phyloP scores from a whole-genome alignment of 106 monocot species.

The Hemerocallis citrina region DNA sequence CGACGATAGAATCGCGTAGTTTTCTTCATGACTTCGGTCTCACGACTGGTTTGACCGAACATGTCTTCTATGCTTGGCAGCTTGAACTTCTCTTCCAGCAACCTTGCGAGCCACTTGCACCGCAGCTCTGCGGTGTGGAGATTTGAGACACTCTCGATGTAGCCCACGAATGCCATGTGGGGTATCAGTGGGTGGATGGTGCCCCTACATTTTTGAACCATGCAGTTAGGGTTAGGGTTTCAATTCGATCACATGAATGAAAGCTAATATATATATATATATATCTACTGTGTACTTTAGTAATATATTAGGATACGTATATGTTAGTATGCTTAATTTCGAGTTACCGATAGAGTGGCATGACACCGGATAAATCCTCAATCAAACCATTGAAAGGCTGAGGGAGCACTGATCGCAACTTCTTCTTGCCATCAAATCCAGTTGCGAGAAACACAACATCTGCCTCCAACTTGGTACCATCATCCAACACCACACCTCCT shows the following conservation, averaged over 20 bases:
- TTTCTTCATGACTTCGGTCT: constrained; percentile 62
- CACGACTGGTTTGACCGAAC: constrained; percentile 31
- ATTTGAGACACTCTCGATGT: constrained; percentile 90
- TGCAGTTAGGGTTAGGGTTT: not conserved
- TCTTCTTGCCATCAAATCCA: constrained; percentile 78
- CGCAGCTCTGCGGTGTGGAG: constrained; percentile 82
- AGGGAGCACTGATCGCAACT: constrained; percentile 52
- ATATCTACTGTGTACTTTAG: no score
- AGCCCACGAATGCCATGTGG: constrained; percentile 79
- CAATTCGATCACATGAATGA: not conserved
- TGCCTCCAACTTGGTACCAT: constrained; percentile 54
- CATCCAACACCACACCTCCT: constrained; percentile 55
- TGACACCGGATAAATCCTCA: constrained; percentile 38
- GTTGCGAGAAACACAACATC: constrained; percentile 81
- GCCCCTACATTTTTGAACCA: no score
- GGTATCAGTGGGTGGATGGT: constrained; percentile 74
- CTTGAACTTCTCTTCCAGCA: constrained; percentile 47
- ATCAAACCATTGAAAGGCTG: constrained; percentile 41
- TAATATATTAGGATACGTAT: no score
- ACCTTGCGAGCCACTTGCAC: constrained; percentile 66
- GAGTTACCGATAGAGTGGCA: constrained; percentile 69
- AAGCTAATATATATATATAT: not conserved
- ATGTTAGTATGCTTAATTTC: not conserved
- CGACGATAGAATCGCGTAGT: constrained; percentile 83
- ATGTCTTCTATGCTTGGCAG: constrained; percentile 53